Conservation (phyloP, 176 grass and related monocot genomes). For the Alloteropsis semialata region DNA sequence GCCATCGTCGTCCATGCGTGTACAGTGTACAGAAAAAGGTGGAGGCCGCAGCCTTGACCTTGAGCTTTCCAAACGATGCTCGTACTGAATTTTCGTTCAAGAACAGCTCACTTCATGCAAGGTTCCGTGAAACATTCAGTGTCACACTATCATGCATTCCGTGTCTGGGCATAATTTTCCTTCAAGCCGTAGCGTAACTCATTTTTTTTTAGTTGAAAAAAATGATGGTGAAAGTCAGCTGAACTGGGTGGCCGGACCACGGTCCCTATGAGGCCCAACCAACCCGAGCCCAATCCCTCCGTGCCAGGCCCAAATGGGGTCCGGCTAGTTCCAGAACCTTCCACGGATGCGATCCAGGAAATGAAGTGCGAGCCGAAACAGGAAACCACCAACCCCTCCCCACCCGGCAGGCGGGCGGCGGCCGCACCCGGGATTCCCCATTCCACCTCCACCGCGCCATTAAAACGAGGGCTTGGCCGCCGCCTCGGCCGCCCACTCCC, state of each 20-base stretch:
- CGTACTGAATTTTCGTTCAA: background rate
- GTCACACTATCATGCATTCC: background rate
- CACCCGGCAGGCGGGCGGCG: background rate
- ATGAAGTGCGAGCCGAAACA: background rate
- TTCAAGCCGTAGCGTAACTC: background rate
- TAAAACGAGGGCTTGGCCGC: conserved; percentile 37
- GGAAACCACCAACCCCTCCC: conserved; percentile 8
- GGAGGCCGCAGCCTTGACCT: background rate
- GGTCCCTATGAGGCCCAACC: background rate
- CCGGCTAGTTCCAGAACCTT: conserved; percentile 3
- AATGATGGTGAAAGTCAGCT: background rate
- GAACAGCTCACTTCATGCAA: background rate
- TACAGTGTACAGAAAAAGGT: background rate
- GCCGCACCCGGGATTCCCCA: conserved; percentile 11
- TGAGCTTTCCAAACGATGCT: background rate
- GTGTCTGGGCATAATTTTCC: background rate
- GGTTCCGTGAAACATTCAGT: background rate
- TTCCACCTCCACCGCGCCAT: background rate
- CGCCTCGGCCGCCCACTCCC: conserved; percentile 24
- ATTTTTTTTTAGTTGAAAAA: background rate
- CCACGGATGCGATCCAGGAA: background rate
- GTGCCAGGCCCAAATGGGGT: background rate
- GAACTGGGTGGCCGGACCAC: background rate
- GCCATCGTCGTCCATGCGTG: background rate
- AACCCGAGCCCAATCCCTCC: background rate